Percentiles rank a stretch among this genome's conserved stretches.
phyloP scores from a whole-genome alignment of 202 grass and related monocot genomes.

The Saccharum hybrid region DNA sequence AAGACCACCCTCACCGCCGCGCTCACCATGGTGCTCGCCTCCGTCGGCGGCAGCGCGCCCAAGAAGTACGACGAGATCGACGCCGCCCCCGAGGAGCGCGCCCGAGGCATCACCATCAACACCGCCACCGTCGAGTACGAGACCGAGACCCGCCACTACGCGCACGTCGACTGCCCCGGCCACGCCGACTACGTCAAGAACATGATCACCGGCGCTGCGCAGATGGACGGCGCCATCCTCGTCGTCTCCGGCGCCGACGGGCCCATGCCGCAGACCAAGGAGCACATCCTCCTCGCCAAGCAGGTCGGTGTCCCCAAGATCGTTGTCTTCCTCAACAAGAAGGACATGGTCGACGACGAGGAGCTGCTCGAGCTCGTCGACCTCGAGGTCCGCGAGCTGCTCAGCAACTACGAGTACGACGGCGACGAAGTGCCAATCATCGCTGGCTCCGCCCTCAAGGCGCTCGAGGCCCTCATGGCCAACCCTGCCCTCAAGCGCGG shows the following conservation, averaged over 20 bases:
- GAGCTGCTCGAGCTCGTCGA: constrained; percentile 97
- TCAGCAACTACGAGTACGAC: constrained; percentile 81
- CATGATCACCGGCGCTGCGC: constrained; percentile 94
- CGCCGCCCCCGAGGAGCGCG: constrained; percentile 92
- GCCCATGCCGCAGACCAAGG: constrained; percentile 99
- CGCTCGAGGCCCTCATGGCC: constrained; percentile 94
- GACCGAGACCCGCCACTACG: constrained; percentile 93
- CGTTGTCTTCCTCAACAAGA: constrained; percentile 99
- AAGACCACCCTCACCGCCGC: constrained; percentile 96
- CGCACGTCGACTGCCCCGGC: constrained; percentile 94
- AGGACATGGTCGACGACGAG: constrained; percentile 98
- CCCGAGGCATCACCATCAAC: constrained; percentile 99
- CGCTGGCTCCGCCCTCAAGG: constrained; percentile 82
- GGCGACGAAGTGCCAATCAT: constrained; percentile 84
- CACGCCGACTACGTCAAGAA: constrained; percentile 99
- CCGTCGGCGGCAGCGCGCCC: constrained; percentile 72
- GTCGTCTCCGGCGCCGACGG: constrained; percentile 95
- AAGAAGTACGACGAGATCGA: constrained; percentile 99
- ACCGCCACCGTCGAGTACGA: constrained; percentile 99
- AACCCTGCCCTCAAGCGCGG: constrained; percentile 73
- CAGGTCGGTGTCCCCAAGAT: constrained; percentile 94
- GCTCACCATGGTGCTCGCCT: constrained; percentile 93
- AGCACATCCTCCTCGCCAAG: constrained; percentile 99
- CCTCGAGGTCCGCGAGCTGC: constrained; percentile 95
- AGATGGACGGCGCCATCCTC: constrained; percentile 98